A percentile compares a stretch with the other conserved stretches of the same genome.
Conservation (phyloP, 108 stramenopile species). For the Cyclotella kingstonii region DNA sequence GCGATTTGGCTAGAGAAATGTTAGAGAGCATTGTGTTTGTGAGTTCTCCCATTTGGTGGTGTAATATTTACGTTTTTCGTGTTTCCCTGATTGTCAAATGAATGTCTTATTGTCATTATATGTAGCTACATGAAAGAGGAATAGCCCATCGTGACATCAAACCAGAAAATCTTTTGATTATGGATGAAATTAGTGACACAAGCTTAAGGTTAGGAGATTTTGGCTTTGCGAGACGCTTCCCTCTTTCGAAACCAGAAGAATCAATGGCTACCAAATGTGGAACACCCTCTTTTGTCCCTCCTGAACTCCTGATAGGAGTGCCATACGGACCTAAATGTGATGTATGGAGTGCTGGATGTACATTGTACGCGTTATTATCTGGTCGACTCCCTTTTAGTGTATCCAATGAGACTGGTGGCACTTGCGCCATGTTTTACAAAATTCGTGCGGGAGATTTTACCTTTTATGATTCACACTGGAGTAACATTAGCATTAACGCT, state of each 20-base stretch:
- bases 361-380: slow-evolving; percentile 84
- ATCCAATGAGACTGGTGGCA: slow-evolving; percentile 46
- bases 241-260: slow-evolving; percentile 43
- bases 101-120: background rate
- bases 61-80: background rate
- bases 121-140: slow-evolving; percentile 48
- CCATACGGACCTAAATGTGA: slow-evolving; percentile 84
- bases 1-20: slow-evolving; percentile 60
- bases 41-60: background rate
- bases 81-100: background rate
- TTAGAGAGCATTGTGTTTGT: slow-evolving; percentile 69
- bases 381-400: slow-evolving; percentile 55
- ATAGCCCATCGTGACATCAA: slow-evolving; percentile 94
- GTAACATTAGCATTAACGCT: slow-evolving; percentile 62
- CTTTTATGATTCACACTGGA: slow-evolving; percentile 78
- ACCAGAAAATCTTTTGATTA: slow-evolving; percentile 89
- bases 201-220: slow-evolving; percentile 93
- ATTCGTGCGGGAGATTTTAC: slow-evolving; percentile 73
- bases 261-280: slow-evolving; percentile 89
- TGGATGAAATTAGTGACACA: slow-evolving; percentile 62
- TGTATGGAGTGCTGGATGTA: slow-evolving; percentile 94
- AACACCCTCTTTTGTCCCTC: slow-evolving; percentile 95
- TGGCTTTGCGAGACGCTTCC: slow-evolving; percentile 87
- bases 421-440: slow-evolving; percentile 72
- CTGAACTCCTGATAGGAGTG: slow-evolving; percentile 82